These are phyloP conservation scores for Malassezia nana DNA, from an alignment of 1,284 basidiomycete genomes.

Conservation along the genomic window DNA sequence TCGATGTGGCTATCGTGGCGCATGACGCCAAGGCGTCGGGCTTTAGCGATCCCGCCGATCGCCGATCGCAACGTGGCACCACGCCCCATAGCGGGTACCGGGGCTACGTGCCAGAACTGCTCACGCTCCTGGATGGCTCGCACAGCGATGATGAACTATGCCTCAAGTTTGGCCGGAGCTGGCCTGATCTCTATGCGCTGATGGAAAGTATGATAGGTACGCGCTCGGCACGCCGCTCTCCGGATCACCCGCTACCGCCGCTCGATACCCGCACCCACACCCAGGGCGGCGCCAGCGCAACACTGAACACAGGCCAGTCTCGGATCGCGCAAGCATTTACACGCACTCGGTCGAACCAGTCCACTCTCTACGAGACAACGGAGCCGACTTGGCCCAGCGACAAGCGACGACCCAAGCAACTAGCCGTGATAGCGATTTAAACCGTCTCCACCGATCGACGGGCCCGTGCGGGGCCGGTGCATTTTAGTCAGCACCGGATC, in stretches of 20 bases:
- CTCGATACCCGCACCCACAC: neutral
- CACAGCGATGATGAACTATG: slow-evolving; percentile 86
- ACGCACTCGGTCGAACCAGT: neutral
- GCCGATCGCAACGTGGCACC: neutral
- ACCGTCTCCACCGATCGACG: neutral
- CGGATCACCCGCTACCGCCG: neutral
- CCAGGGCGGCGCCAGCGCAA: neutral
- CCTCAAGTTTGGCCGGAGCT: slow-evolving; percentile 68
- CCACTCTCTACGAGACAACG: neutral
- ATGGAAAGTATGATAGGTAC: slow-evolving; percentile 54
- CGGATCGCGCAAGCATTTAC: neutral
- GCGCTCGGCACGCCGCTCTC: slow-evolving; percentile 7
- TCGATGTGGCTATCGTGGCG: slow-evolving; percentile 34
- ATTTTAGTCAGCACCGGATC: neutral
- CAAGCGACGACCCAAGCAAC: neutral
- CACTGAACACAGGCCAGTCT: neutral
- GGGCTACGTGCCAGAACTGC: slow-evolving; percentile 52
- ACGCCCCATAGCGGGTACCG: neutral
- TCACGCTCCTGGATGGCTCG: slow-evolving; percentile 65
- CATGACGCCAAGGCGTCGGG: slow-evolving; percentile 12
- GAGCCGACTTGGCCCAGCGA: neutral
- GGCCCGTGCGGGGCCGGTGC: neutral
- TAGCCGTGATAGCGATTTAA: neutral
- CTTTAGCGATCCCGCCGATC: neutral
- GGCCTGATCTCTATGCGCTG: slow-evolving; percentile 70